Evolutionary conservation across 805 yeast species (phyloP), one percentile per base, ranked within the genome.

Genomic region (Monosporozyma servazzii): DNA sequence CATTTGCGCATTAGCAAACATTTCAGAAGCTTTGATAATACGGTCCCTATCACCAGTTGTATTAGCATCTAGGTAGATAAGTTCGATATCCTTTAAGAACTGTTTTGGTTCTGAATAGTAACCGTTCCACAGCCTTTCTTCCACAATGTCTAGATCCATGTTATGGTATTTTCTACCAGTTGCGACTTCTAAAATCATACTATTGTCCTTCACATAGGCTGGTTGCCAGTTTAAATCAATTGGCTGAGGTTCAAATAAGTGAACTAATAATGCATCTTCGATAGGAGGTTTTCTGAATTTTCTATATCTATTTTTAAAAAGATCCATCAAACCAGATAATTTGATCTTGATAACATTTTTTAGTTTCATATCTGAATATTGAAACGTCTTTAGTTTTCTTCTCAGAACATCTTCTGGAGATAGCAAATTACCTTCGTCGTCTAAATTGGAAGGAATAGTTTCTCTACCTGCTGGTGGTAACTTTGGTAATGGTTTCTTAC

Each of bases 71-170:
- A 75, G 75, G 44, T 86, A 82, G 39, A 93, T 91, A 80, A 86
- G 76, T 61, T 84, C 88, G 44, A 93, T 77, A 63, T 93, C 99
- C 57, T 78, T 80, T 58, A 90, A 70, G 62, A 86, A 91, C 65
- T 93, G 97, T 56, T 81, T 83, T 13, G 98, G 97, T 60, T 89
- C 96, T 39, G 88, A 83, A 62, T 93, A 93, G 66, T 70, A 93
- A 0, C 99, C 99, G 67, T 93, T 93, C 99, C 99, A 93, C 50
- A 93, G 69, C 53, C 99, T 75, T 64, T 93, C 98, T 63, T 93
- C 99, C 33, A 93, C 80, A 17, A 89, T 83, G 62, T 93, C 99
- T 50, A 93, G 71, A 62, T 93, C 99, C 86, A 93, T 93, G 59
- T 93, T 93, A 70, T 75, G 77, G 62, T 75, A 91, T 56, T 73